Evolutionary conservation across 257 asterid genomes (phyloP).

Genomic region (Eustoma russellianum): DNA sequence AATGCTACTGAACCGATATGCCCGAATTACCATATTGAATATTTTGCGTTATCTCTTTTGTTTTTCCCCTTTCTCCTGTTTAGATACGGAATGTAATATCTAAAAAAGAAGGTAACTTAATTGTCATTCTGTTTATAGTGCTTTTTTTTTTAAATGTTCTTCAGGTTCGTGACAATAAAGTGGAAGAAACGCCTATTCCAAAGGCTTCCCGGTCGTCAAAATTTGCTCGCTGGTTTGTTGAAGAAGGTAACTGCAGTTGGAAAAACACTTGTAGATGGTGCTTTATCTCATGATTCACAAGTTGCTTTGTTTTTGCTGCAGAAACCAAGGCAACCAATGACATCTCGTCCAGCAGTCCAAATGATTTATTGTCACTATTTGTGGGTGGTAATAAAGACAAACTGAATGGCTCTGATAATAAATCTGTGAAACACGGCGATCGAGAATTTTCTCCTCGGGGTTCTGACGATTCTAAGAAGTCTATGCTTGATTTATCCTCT

Average conservation of each 20-base stretch:
- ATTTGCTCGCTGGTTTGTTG: slow-evolving; percentile 77
- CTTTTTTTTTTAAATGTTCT: slow-evolving; percentile 9
- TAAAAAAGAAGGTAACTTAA: slow-evolving; percentile 14
- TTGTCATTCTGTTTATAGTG: slow-evolving; percentile 1
- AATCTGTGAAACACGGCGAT: slow-evolving; percentile 18
- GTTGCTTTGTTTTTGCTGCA: slow-evolving; percentile 16
- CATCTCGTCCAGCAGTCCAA: slow-evolving; percentile 32
- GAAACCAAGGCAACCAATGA: slow-evolving; percentile 43
- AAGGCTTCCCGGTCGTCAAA: slow-evolving; percentile 48
- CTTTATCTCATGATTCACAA: too few species aligned
- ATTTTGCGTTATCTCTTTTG: too few species aligned
- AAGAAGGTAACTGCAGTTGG: slow-evolving; percentile 51
- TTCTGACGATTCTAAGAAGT: slow-evolving; percentile 16
- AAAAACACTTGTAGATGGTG: background rate
- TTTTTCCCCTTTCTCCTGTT: background rate
- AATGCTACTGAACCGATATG: too few species aligned
- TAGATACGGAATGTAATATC: background rate
- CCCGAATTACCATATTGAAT: too few species aligned
- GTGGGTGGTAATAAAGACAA: slow-evolving; percentile 59
- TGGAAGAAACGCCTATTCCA: slow-evolving; percentile 42
- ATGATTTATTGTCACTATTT: slow-evolving; percentile 59
- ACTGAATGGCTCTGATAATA: slow-evolving; percentile 26
- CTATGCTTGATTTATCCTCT: slow-evolving; percentile 20
- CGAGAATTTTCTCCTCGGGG: slow-evolving; percentile 17
- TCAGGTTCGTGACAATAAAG: slow-evolving; percentile 39